These are phyloP conservation scores for Fusarium continuum DNA, from an alignment of 2,329 filamentous ascomycete genomes.

Conservation along the genomic window DNA sequence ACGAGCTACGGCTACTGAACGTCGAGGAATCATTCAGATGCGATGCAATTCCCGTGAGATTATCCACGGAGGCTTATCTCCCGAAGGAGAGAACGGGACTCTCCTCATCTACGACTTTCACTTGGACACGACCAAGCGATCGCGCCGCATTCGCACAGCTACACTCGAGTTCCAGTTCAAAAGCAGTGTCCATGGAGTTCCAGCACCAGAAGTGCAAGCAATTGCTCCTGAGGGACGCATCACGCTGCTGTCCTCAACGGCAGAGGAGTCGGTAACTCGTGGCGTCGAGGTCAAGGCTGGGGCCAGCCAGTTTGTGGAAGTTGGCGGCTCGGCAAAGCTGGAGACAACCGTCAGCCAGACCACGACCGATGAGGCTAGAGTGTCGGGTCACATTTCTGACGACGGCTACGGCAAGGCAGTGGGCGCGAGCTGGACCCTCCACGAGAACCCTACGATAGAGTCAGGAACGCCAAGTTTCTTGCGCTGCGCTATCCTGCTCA, in stretches of 20 bases:
- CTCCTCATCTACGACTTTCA: conserved; percentile 3
- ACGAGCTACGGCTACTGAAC: conserved; percentile 8
- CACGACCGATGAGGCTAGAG: not conserved
- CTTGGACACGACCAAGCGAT: conserved; percentile 1
- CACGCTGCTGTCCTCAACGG: not conserved
- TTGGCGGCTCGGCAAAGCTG: not conserved
- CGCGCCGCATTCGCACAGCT: conserved; percentile 1
- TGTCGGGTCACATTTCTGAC: conserved; percentile 18
- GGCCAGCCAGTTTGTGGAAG: not conserved
- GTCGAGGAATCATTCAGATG: conserved; percentile 1
- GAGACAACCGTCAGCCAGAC: conserved; percentile 1
- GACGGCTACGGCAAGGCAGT: conserved; percentile 33
- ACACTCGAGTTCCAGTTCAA: conserved; percentile 8
- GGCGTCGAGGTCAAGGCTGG: not conserved
- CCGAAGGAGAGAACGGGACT: not conserved
- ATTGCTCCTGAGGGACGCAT: not conserved
- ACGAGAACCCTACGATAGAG: conserved; percentile 12
- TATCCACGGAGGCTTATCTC: conserved; percentile 5
- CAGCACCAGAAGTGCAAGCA: not conserved
- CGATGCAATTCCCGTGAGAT: conserved; percentile 4
- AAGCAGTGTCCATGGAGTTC: not conserved
- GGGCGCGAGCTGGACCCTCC: conserved; percentile 27
- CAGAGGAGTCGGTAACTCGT: not conserved
- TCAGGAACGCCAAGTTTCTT: conserved; percentile 1
- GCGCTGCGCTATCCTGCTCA: not conserved